Evolutionary conservation across 371 early-diverging fungal genomes (phyloP).

Genomic region (Mucor racemosus): DNA sequence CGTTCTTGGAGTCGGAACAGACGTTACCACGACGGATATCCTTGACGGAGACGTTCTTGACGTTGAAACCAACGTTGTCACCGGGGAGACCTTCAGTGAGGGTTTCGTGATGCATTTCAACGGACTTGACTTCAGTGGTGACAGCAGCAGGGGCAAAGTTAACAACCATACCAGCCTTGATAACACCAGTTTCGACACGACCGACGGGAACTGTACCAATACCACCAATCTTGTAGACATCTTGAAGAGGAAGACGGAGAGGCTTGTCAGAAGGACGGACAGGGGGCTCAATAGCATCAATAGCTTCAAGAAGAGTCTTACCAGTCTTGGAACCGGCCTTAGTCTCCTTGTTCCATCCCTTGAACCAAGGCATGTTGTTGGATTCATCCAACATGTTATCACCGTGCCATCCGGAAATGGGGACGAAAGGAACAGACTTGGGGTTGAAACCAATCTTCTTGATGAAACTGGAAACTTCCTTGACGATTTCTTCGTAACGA

Average conservation of each 20-base stretch:
- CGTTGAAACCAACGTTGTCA: conserved; percentile 98
- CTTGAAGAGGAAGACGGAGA: conserved; percentile 96
- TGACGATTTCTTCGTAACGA: conserved; percentile 93
- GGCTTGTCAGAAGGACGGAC: conserved; percentile 91
- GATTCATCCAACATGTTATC: conserved; percentile 97
- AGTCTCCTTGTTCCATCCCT: conserved; percentile 94
- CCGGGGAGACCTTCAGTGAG: conserved; percentile 93
- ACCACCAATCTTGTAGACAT: conserved; percentile 98
- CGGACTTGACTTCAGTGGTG: conserved; percentile 96
- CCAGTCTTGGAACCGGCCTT: conserved; percentile 83
- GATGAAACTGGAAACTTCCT: conserved; percentile 93
- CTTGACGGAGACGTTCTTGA: conserved; percentile 96
- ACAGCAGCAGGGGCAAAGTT: conserved; percentile 88
- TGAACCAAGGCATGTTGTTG: conserved; percentile 95
- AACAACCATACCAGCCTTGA: conserved; percentile 91
- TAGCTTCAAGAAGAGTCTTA: conserved; percentile 94
- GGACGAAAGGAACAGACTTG: conserved; percentile 92
- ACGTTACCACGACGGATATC: conserved; percentile 97
- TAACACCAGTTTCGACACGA: conserved; percentile 96
- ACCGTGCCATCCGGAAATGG: conserved; percentile 98
- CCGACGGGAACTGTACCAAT: conserved; percentile 97
- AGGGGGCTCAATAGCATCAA: conserved; percentile 94
- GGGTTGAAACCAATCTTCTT: conserved; percentile 96
- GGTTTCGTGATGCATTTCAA: conserved; percentile 98
- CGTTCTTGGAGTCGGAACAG: conserved; percentile 96